Conservation (phyloP, 495 filamentous ascomycete species). For the Penicillium canescens region DNA sequence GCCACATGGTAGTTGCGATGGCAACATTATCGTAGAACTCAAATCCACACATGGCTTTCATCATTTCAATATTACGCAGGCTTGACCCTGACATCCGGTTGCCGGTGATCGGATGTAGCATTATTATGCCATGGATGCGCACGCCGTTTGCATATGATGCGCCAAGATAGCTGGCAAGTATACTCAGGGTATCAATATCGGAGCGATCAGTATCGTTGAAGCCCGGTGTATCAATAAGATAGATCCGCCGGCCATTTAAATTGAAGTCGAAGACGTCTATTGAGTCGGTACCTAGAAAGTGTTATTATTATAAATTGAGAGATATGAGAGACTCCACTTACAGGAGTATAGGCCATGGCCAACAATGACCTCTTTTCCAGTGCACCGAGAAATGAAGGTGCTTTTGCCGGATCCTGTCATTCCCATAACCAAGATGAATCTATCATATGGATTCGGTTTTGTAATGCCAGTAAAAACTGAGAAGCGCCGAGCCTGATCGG, state of each 20-base stretch:
- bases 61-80: constrained; percentile 24
- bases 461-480: neutral
- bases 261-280: constrained; percentile 4
- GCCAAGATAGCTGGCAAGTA: constrained; percentile 29
- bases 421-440: constrained; percentile 33
- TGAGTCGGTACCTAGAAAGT: neutral
- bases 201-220: constrained; percentile 49
- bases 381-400: constrained; percentile 18
- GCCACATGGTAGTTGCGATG: constrained; percentile 15
- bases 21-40: neutral
- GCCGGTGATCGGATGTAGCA: constrained; percentile 25
- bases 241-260: constrained; percentile 16
- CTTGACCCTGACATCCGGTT: constrained; percentile 21
- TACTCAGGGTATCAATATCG: constrained; percentile 40
- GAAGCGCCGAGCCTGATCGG: constrained; percentile 1
- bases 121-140: constrained; percentile 27
- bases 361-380: constrained; percentile 10
- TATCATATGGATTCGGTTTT: constrained; percentile 7
- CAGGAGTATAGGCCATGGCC: constrained; percentile 20
- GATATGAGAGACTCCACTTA: neutral
- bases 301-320: neutral
- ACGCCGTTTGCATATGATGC: constrained; percentile 22
- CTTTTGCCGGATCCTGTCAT: constrained; percentile 31
- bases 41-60: constrained; percentile 24
- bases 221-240: constrained; percentile 51